Evolutionary conservation across 805 yeast species (phyloP).

Genomic region (Candida easanensis): DNA sequence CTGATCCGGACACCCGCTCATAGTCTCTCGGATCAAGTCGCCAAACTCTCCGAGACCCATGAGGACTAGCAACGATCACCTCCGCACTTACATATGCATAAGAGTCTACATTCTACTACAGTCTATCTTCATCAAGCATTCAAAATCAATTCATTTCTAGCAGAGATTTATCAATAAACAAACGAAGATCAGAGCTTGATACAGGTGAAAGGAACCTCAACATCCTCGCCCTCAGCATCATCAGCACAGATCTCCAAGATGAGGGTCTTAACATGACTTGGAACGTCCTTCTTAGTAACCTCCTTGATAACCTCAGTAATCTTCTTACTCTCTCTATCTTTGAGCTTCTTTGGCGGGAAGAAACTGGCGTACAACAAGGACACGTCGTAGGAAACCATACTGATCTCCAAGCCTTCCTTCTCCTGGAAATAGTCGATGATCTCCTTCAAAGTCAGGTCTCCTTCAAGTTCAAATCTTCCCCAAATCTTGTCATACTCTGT

Average conservation of each 20-base stretch:
- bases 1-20: too few relatives aligned
- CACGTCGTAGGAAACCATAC: slow-evolving; percentile 91
- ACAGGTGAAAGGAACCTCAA: slow-evolving; percentile 86
- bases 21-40: too few relatives aligned
- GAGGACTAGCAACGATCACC: too few relatives aligned
- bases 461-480: slow-evolving; percentile 86
- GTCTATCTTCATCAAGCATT: too few relatives aligned
- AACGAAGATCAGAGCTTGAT: slow-evolving; percentile 45
- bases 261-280: slow-evolving; percentile 69
- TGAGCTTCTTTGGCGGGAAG: slow-evolving; percentile 86
- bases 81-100: too few relatives aligned
- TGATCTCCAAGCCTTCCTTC: slow-evolving; percentile 80
- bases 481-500: slow-evolving; percentile 85
- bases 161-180: neutral
- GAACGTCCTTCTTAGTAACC: slow-evolving; percentile 83
- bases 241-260: slow-evolving; percentile 91
- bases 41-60: too few relatives aligned
- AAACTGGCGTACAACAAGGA: slow-evolving; percentile 89
- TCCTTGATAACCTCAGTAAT: slow-evolving; percentile 75
- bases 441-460: slow-evolving; percentile 72
- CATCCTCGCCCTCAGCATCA: slow-evolving; percentile 91
- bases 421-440: slow-evolving; percentile 72
- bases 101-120: too few relatives aligned
- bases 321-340: slow-evolving; percentile 67
- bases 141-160: neutral